phyloP scores from a whole-genome alignment of 768 basidiomycete genomes.

The Cystofilobasidium macerans region DNA sequence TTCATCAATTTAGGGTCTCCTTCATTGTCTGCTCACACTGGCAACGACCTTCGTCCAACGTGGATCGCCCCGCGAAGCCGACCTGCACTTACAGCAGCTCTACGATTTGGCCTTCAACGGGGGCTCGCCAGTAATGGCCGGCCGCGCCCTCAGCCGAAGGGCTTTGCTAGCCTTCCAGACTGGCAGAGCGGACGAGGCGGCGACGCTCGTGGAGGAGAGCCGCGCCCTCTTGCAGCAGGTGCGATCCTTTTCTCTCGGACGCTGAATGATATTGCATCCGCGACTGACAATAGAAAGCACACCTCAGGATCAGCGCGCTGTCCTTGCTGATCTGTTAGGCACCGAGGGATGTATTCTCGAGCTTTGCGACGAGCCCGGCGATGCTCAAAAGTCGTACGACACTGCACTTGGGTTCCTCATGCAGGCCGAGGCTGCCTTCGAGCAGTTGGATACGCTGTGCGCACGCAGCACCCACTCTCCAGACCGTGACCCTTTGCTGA shows the following conservation, averaged over 20 bases:
- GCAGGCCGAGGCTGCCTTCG: not conserved
- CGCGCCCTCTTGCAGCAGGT: not conserved
- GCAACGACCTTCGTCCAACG: conserved; percentile 54
- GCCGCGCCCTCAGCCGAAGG: conserved; percentile 55
- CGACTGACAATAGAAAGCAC: too few relatives aligned
- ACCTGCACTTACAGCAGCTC: conserved; percentile 71
- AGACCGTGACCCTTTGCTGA: not conserved
- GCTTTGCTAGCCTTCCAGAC: conserved; percentile 62
- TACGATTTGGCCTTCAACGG: conserved; percentile 59
- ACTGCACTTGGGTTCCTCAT: not conserved
- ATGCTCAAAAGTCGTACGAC: not conserved
- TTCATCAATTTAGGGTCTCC: conserved; percentile 43
- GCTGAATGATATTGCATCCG: too few relatives aligned
- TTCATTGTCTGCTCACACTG: conserved; percentile 56
- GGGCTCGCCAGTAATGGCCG: conserved; percentile 53
- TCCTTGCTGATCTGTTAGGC: not conserved
- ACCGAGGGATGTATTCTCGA: not conserved
- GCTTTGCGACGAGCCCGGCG: not conserved
- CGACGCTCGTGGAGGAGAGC: not conserved
- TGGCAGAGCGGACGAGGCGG: conserved; percentile 39
- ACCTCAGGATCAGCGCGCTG: not conserved
- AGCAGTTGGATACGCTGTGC: not conserved
- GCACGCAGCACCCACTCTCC: conserved; percentile 6
- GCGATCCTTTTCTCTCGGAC: not conserved
- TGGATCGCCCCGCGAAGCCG: conserved; percentile 73